Evolutionary conservation across 352 stramenopile genomes (phyloP), one percentile per base, ranked within the genome.

Genomic region (Blastocystis sp.): DNA sequence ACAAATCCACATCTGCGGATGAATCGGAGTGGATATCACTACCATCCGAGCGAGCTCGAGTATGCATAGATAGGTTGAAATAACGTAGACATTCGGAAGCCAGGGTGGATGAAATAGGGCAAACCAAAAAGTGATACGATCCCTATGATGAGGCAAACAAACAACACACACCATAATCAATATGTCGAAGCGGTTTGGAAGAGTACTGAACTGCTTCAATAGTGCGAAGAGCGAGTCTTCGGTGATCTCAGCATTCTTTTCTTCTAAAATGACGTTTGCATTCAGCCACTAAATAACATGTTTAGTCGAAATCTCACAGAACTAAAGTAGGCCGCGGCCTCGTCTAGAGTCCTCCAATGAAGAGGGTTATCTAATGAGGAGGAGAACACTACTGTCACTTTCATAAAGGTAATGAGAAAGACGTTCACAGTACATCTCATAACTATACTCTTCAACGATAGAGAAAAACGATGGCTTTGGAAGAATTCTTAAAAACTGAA

Each of bases 361-460:
- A 80, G 43, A 41, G 70, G 70, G 34, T 80, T 80, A 20, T 80
- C 59, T 68, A 68, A 15, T 29, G 20, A 26, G 18, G n/a, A 68
- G 2, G n/a, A 15, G 4, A 29, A 29, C 26, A 37, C 1, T 20
- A 37, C 11, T 3, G 6, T 15, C n/a, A 68, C 59, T 18, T 18
- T 34, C 3, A 80, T 41, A 37, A 23, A 80, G 18, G 9, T 20
- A 45, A 11, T 63, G 26, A n/a, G 70, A 0, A 6, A 80, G 50
- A 43, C 70, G 70, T 4, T 80, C 70, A 41, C 70, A 80, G 45
- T 63, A 80, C 7, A 80, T 6, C 29, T 80, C 70, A 1, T 23
- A 37, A 20, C 50, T 80, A 41, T 80, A 80, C 15, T 61, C 54
- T 20, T 41, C 66, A 77, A 29, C 5, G 3, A 61, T 45, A 56